These are phyloP conservation scores for Aspergillus sp. DNA, from an alignment of 2,329 filamentous ascomycete genomes.

Conservation along the genomic window DNA sequence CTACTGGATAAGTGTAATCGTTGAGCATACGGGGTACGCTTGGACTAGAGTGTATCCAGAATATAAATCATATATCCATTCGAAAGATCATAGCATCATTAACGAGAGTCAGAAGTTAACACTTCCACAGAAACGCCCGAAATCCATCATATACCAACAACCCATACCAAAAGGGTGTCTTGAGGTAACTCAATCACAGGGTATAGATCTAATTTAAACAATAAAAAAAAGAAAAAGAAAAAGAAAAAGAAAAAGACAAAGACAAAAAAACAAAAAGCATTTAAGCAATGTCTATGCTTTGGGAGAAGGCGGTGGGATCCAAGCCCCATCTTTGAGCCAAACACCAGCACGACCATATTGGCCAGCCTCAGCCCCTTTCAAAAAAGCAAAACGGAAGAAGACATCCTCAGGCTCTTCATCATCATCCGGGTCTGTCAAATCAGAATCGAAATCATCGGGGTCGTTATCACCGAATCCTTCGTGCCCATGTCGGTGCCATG, in stretches of 20 bases:
- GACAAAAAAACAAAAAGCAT: not conserved
- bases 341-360: constrained; percentile 35
- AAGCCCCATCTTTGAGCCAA: constrained; percentile 33
- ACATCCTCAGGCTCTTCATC: constrained; percentile 34
- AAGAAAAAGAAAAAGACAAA: not conserved
- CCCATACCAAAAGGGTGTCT: no score
- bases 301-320: constrained; percentile 25
- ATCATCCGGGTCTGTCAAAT: constrained; percentile 11
- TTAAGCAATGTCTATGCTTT: constrained; percentile 14
- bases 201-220: not conserved
- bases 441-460: constrained; percentile 6
- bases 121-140: no score
- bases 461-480: constrained; percentile 24
- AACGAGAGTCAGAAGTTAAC: not conserved
- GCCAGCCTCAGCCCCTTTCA: constrained; percentile 36
- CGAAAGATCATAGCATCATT: not conserved
- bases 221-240: not conserved
- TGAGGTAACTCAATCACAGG: no score
- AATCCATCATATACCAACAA: no score
- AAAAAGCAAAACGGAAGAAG: constrained; percentile 45
- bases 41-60: not conserved
- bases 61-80: not conserved
- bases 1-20: no score
- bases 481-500: constrained; percentile 44
- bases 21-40: no score